Base-by-base conservation (phyloP, 2,329 filamentous ascomycete species). In the Aspergillus sp. region DNA sequence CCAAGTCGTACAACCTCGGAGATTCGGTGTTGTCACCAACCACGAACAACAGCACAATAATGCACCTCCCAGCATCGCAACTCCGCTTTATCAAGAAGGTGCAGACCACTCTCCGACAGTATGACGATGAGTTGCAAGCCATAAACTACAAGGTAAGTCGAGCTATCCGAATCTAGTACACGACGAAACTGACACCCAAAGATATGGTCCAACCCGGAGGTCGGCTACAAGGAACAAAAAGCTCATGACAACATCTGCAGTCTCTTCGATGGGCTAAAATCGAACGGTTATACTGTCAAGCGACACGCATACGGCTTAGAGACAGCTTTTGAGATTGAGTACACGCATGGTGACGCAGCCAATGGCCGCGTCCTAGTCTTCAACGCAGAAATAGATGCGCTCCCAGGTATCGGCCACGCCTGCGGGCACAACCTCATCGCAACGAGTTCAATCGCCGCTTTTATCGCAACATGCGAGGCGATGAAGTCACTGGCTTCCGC, bases 161-260 rank as follows among this genome's bases (percentile, higher is more conserved):
- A 13, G n/a, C 9, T 30, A 11, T 3, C 43, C 41, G 50, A 54
- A 19, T 4, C 8, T 30, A 2, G 6, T 30, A 11, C 17, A 9
- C 28, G 17, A 22, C 28, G 23, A n/a, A 17, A 47, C 41, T 41
- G 54, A 55, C 38, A 0, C 1, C 1, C 4, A 7, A 52, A 78
- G 74, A 80, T 80, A 55, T 77, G 75, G 68, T 72, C 74, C 43
- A 76, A 84, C 57, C 83, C 84, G 0, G 84, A 85, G 66, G 70
- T 83, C 1, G 79, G 75, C 3, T 85, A 81, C 64, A 70, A 83
- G 55, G 84, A 86, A 65, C 71, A 77, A 66, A 75, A 78, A n/a
- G 84, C 84, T 1, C 82, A 85, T 62, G 77, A 83, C 43, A 76
- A 75, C 11, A 80, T 86, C 45, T 78, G 79, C 17, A 64, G 57